A percentile compares a stretch with the other conserved stretches of the same genome.
phyloP scores from a whole-genome alignment of 2,329 filamentous ascomycete genomes.

The Furcasterigmium furcatum region DNA sequence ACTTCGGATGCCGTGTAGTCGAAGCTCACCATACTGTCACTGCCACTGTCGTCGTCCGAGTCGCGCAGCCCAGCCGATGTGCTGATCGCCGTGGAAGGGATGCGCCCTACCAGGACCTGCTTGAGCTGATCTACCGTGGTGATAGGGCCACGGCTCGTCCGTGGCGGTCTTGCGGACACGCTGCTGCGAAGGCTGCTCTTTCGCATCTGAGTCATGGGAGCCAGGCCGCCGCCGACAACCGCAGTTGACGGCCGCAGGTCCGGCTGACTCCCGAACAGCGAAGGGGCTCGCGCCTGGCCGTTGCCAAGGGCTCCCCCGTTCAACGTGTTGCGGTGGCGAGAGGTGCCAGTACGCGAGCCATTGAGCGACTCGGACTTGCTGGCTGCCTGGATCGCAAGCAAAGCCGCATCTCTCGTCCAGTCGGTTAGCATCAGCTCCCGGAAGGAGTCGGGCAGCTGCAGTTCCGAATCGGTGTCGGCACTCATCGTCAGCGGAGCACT shows the following conservation, averaged over 20 bases:
- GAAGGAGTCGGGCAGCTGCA: conserved; percentile 63
- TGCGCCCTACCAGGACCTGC: conserved; percentile 54
- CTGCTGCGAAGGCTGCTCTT: conserved; percentile 54
- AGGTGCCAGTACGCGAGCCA: conserved; percentile 68
- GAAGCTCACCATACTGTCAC: conserved; percentile 69
- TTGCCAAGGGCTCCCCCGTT: conserved; percentile 41
- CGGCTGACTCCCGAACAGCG: conserved; percentile 49
- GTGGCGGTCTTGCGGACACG: conserved; percentile 39
- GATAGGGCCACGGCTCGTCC: conserved; percentile 45
- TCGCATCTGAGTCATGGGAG: conserved; percentile 39
- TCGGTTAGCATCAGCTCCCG: conserved; percentile 73
- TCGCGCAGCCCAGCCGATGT: conserved; percentile 29
- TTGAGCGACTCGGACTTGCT: conserved; percentile 72
- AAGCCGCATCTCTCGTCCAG: conserved; percentile 75
- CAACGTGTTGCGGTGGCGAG: conserved; percentile 55
- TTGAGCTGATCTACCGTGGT: conserved; percentile 63
- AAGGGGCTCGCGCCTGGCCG: conserved; percentile 30
- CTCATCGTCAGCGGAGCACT: not conserved
- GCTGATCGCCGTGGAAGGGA: conserved; percentile 33
- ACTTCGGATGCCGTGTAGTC: conserved; percentile 66
- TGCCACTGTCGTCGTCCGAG: conserved; percentile 50
- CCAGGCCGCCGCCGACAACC: conserved; percentile 21
- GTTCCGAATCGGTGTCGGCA: conserved; percentile 20
- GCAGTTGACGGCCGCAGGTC: conserved; percentile 48
- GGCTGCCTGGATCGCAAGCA: conserved; percentile 65